A percentile compares a stretch with the other conserved stretches of the same genome.
phyloP scores from a whole-genome alignment of 2,329 filamentous ascomycete genomes.

The Beauveria australis region DNA sequence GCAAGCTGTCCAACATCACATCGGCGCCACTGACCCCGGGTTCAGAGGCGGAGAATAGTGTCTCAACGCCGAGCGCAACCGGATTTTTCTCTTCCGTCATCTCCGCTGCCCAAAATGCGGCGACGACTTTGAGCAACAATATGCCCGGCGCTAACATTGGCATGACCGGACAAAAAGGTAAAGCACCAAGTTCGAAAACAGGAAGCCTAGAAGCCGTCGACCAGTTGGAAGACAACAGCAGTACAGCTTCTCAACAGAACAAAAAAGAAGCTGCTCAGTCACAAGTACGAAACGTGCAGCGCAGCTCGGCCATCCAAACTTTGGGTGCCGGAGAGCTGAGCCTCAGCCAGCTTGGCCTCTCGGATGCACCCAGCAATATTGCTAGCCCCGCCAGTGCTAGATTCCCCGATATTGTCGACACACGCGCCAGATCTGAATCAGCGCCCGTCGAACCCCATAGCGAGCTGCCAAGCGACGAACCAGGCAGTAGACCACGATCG shows the following conservation, averaged over 20 bases:
- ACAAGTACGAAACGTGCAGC: conserved; percentile 33
- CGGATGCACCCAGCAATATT: conserved; percentile 47
- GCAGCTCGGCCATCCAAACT: conserved; percentile 76
- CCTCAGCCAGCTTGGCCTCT: conserved; percentile 78
- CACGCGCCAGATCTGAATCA: conserved; percentile 47
- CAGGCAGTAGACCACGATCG: conserved; percentile 37
- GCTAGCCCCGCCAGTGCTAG: conserved; percentile 49
- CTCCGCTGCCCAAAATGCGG: conserved; percentile 87
- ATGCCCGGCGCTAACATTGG: conserved; percentile 58
- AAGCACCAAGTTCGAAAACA: conserved; percentile 17
- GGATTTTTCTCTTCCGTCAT: conserved; percentile 94
- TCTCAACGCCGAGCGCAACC: conserved; percentile 46
- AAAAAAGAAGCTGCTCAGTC: neutral
- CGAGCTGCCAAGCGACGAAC: conserved; percentile 26
- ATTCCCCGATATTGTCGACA: conserved; percentile 41
- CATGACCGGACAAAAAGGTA: conserved; percentile 32
- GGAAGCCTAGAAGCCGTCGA: conserved; percentile 19
- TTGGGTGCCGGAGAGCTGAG: conserved; percentile 83
- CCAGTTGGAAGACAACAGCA: conserved; percentile 2
- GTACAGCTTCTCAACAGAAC: conserved; percentile 24
- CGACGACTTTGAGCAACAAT: conserved; percentile 63
- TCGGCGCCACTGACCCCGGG: conserved; percentile 62
- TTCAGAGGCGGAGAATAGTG: conserved; percentile 56
- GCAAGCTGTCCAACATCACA: conserved; percentile 76
- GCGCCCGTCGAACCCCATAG: conserved; percentile 41